A percentile compares a stretch with the other conserved stretches of the same genome.
phyloP scores from a whole-genome alignment of 2,329 filamentous ascomycete genomes.

The Fusarium pseudograminearum region DNA sequence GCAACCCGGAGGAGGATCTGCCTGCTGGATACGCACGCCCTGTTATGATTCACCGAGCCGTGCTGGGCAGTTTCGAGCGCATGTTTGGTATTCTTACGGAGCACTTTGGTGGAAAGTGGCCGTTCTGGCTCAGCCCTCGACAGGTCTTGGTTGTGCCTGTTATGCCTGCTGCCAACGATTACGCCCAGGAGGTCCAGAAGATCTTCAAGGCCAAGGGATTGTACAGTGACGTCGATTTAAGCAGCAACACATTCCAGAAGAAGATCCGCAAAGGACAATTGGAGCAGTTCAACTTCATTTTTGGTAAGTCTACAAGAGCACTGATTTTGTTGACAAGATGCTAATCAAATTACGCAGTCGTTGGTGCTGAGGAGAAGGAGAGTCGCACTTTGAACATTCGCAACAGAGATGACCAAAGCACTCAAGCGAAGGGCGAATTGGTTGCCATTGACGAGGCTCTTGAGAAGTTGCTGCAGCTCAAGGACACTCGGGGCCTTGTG shows the following conservation, averaged over 20 bases:
- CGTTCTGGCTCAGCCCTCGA: conserved; percentile 87
- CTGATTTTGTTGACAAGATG: background rate
- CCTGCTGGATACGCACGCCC: conserved; percentile 80
- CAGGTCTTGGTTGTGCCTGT: conserved; percentile 74
- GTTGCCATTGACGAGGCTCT: conserved; percentile 68
- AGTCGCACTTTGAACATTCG: conserved; percentile 72
- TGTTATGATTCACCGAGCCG: conserved; percentile 89
- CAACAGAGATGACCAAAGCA: conserved; percentile 72
- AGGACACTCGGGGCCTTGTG: conserved; percentile 58
- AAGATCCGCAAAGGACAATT: conserved; percentile 88
- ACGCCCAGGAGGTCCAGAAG: conserved; percentile 79
- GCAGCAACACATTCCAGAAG: conserved; percentile 86
- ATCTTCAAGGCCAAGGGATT: conserved; percentile 76
- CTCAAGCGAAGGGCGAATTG: conserved; percentile 71
- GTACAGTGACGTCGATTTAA: conserved; percentile 69
- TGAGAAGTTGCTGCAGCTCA: conserved; percentile 65
- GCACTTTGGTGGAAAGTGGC: conserved; percentile 90
- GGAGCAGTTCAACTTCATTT: conserved; percentile 86
- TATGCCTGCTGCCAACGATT: conserved; percentile 82
- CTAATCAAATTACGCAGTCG: conserved; percentile 57
- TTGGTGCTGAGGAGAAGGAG: conserved; percentile 71
- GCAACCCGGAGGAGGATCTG: conserved; percentile 59
- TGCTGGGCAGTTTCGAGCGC: conserved; percentile 76
- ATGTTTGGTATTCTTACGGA: conserved; percentile 82
- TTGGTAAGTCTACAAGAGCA: conserved; percentile 61